Evolutionary conservation across 768 basidiomycete genomes (phyloP).

Genomic region (Pulveroboletus frians): DNA sequence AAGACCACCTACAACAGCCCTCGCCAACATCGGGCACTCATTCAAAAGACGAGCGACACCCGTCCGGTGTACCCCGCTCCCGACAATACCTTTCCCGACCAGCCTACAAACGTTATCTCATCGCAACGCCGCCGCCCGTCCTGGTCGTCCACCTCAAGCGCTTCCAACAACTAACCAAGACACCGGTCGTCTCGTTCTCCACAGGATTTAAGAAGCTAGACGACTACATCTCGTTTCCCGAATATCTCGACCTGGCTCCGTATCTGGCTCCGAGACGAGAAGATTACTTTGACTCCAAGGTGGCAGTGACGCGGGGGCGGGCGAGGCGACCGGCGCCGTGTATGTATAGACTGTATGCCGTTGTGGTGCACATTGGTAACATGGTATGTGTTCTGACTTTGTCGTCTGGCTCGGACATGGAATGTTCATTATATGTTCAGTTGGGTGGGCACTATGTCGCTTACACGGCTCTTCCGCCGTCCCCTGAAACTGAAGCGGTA

Average conservation of each 20-base stretch:
- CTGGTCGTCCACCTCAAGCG: constrained; percentile 92
- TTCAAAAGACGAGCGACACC: constrained; percentile 31
- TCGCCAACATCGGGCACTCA: constrained; percentile 22
- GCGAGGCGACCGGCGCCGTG: constrained; percentile 35
- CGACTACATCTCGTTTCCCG: constrained; percentile 87
- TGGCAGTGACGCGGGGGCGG: constrained; percentile 20
- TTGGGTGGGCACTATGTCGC: constrained; percentile 88
- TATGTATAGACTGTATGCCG: constrained; percentile 70
- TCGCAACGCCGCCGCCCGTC: constrained; percentile 78
- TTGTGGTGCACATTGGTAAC: constrained; percentile 82
- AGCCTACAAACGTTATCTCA: constrained; percentile 93
- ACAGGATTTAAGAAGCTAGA: constrained; percentile 85
- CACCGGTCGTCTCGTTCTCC: constrained; percentile 56
- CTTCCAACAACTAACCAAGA: constrained; percentile 80
- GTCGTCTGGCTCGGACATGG: background rate
- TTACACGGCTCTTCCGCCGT: constrained; percentile 66
- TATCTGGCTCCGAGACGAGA: constrained; percentile 80
- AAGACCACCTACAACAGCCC: constrained; percentile 20
- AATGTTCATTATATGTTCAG: constrained; percentile 33
- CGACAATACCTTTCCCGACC: constrained; percentile 72
- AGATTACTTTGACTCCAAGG: constrained; percentile 52
- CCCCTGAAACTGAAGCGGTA: constrained; percentile 13
- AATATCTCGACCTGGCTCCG: constrained; percentile 76
- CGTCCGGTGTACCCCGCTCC: constrained; percentile 32
- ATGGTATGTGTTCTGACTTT: constrained; percentile 51